phyloP scores from a whole-genome alignment of 2,329 filamentous ascomycete genomes.

The Byssoonygena ceratinophila region DNA sequence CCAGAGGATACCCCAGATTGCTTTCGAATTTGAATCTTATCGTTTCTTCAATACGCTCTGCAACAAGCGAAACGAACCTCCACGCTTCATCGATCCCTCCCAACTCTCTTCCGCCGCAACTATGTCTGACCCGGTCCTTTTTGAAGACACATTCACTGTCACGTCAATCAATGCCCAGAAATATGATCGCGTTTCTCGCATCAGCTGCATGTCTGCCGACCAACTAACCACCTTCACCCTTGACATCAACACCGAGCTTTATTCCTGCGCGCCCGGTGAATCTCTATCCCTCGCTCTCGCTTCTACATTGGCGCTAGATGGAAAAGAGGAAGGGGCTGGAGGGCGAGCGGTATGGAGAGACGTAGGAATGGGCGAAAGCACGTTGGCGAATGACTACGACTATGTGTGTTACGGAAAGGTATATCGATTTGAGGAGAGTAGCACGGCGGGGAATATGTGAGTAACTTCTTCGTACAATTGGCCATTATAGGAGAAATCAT shows the following conservation, averaged over 20 bases:
- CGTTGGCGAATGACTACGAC: slow-evolving; percentile 44
- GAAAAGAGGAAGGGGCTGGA: slow-evolving; percentile 60
- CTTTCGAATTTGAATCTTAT: not conserved
- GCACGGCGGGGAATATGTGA: slow-evolving; percentile 71
- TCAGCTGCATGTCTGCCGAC: slow-evolving; percentile 66
- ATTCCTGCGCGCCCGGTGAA: slow-evolving; percentile 64
- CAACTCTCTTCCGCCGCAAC: slow-evolving; percentile 32
- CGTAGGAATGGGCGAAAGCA: slow-evolving; percentile 46
- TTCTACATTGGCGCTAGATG: slow-evolving; percentile 76
- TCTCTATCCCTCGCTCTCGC: slow-evolving; percentile 71
- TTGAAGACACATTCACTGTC: slow-evolving; percentile 83
- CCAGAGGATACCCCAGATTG: not conserved
- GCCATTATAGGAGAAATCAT: no score
- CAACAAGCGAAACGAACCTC: not conserved
- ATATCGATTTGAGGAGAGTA: slow-evolving; percentile 45
- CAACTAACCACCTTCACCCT: slow-evolving; percentile 66
- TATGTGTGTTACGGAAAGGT: slow-evolving; percentile 45
- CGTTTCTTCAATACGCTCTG: no score
- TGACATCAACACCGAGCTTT: slow-evolving; percentile 90
- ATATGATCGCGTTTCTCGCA: slow-evolving; percentile 88
- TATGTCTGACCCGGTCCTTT: slow-evolving; percentile 80
- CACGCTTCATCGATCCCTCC: not conserved
- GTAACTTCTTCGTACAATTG: slow-evolving; percentile 31
- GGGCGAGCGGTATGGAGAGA: slow-evolving; percentile 63
- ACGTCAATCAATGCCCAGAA: slow-evolving; percentile 70